Conservation (phyloP, 768 basidiomycete genomes). For the Boletus reticuloceps region DNA sequence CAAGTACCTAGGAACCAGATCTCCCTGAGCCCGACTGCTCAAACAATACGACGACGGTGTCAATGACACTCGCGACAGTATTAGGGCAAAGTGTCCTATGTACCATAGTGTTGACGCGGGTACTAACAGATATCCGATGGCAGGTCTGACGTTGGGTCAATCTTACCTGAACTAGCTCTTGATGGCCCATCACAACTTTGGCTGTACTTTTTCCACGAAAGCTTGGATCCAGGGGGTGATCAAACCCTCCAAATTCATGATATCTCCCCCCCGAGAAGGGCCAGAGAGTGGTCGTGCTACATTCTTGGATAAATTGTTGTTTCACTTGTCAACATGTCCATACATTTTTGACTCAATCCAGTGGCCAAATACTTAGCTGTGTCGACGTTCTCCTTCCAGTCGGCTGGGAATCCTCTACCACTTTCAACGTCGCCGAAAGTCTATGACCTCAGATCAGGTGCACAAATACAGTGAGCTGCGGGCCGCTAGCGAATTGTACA, state of each 20-base stretch:
- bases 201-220: too few species aligned
- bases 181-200: too few species aligned
- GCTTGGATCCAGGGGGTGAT: too few species aligned
- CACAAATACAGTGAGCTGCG: background rate
- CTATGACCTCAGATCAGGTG: background rate
- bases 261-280: too few species aligned
- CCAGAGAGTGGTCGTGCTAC: background rate
- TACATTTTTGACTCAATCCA: background rate
- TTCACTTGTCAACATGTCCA: constrained; percentile 12
- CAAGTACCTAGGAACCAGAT: background rate
- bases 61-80: too few species aligned
- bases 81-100: too few species aligned
- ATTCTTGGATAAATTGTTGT: constrained; percentile 13
- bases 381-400: background rate
- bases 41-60: too few species aligned
- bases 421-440: background rate
- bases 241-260: too few species aligned
- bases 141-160: too few species aligned
- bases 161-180: too few species aligned
- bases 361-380: background rate
- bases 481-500: background rate
- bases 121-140: too few species aligned
- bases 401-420: background rate
- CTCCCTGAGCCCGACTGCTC: background rate
- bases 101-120: too few species aligned